These are phyloP conservation scores for Lasiodiplodia sp. DNA, from an alignment of 2,329 filamentous ascomycete genomes.

Conservation along the genomic window DNA sequence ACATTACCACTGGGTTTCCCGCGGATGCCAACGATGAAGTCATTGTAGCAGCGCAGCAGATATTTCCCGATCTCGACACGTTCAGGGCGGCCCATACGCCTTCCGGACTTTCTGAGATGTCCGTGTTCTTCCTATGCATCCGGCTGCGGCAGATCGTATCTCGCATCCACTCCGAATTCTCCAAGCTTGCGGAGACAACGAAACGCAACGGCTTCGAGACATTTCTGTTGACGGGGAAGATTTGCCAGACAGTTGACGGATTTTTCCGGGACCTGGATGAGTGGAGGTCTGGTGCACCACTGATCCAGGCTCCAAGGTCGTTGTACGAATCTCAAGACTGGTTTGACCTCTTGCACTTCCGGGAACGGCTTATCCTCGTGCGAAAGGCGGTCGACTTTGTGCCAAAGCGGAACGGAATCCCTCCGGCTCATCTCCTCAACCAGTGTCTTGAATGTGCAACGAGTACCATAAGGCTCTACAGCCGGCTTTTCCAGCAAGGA, in stretches of 20 bases:
- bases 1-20: slow-evolving; percentile 49
- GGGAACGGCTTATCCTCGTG: slow-evolving; percentile 51
- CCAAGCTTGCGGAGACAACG: not conserved
- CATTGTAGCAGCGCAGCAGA: slow-evolving; percentile 7
- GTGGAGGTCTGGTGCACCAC: slow-evolving; percentile 47
- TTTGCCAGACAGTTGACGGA: slow-evolving; percentile 12
- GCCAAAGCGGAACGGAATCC: slow-evolving; percentile 31
- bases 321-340: slow-evolving; percentile 55
- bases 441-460: slow-evolving; percentile 47
- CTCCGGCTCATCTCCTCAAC: slow-evolving; percentile 32
- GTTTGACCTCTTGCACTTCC: slow-evolving; percentile 53
- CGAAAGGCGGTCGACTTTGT: slow-evolving; percentile 52
- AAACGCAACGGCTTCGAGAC: not conserved
- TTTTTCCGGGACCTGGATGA: slow-evolving; percentile 45
- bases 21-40: slow-evolving; percentile 45
- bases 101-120: slow-evolving; percentile 40
- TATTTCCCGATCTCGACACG: slow-evolving; percentile 30
- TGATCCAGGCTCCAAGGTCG: slow-evolving; percentile 44
- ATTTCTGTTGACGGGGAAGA: not conserved
- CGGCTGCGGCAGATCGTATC: slow-evolving; percentile 52
- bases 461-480: slow-evolving; percentile 50
- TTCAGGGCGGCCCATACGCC: slow-evolving; percentile 32
- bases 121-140: slow-evolving; percentile 50
- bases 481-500: slow-evolving; percentile 43
- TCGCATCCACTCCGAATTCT: slow-evolving; percentile 45